Evolutionary conservation across 2,329 filamentous ascomycete genomes (phyloP).

Genomic region (Neurospora sp.): DNA sequence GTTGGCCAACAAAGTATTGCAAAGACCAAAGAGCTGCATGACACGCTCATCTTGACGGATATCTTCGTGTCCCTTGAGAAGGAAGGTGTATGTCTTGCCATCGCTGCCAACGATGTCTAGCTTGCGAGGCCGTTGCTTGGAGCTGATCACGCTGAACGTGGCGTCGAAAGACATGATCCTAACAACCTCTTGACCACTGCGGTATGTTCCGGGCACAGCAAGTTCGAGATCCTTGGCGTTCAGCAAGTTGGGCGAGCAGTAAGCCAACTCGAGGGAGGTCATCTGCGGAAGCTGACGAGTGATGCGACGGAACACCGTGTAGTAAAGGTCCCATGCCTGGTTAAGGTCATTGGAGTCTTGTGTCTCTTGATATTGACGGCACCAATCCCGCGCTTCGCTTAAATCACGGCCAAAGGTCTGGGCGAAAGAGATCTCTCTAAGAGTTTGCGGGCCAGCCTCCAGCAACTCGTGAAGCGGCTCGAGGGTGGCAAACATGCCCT

Average conservation of each 20-base stretch:
- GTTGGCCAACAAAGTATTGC: conserved; percentile 87
- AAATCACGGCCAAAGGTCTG: conserved; percentile 95
- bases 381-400: conserved; percentile 92
- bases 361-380: conserved; percentile 81
- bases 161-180: conserved; percentile 83
- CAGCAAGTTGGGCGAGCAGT: conserved; percentile 90
- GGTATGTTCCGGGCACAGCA: conserved; percentile 91
- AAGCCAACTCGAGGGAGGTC: conserved; percentile 85
- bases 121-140: conserved; percentile 90
- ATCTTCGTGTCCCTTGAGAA: conserved; percentile 98
- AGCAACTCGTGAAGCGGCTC: conserved; percentile 86
- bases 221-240: conserved; percentile 78
- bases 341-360: conserved; percentile 89
- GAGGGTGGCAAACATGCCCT: conserved; percentile 90
- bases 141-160: conserved; percentile 85
- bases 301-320: conserved; percentile 95
- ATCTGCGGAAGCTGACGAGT: conserved; percentile 86
- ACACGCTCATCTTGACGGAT: conserved; percentile 98
- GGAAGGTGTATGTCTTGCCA: conserved; percentile 75
- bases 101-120: conserved; percentile 83
- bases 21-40: conserved; percentile 97
- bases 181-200: conserved; percentile 66
- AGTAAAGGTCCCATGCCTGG: conserved; percentile 98
- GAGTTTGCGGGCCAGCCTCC: conserved; percentile 81
- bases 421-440: conserved; percentile 92